Percentiles rank a stretch among this genome's conserved stretches.
Evolutionary conservation across 1,139 yeast species (phyloP).

Genomic region (Geotrichum klebahnii): DNA sequence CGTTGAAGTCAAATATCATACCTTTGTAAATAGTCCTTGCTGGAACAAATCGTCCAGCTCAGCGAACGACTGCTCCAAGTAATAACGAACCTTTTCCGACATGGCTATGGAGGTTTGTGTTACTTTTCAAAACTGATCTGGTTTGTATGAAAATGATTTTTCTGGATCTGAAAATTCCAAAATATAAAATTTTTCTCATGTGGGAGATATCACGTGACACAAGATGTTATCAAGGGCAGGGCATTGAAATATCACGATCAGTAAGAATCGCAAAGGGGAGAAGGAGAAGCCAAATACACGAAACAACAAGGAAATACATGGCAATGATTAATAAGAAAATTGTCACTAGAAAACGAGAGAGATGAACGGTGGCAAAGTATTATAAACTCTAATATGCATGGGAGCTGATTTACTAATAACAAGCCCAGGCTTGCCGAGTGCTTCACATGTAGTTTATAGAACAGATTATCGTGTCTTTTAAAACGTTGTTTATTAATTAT

Average conservation of each 20-base stretch:
- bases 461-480: no score
- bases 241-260: no score
- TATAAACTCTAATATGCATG: no score
- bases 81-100: constrained; percentile 75
- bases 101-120: constrained; percentile 36
- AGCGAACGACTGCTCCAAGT: constrained; percentile 80
- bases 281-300: neutral
- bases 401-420: no score
- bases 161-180: neutral
- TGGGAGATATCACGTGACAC: neutral
- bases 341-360: no score
- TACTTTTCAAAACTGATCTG: neutral
- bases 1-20: no score
- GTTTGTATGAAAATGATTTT: neutral
- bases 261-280: neutral
- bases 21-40: constrained; percentile 62
- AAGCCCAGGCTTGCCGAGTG: neutral
- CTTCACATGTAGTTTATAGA: no score
- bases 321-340: no score
- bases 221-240: neutral
- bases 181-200: neutral
- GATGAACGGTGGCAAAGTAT: no score
- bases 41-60: constrained; percentile 84
- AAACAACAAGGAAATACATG: no score
- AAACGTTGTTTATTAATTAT: neutral